A percentile compares a stretch with the other conserved stretches of the same genome.
phyloP scores from a whole-genome alignment of 1,139 yeast genomes.

The Debaryomyces udenii region DNA sequence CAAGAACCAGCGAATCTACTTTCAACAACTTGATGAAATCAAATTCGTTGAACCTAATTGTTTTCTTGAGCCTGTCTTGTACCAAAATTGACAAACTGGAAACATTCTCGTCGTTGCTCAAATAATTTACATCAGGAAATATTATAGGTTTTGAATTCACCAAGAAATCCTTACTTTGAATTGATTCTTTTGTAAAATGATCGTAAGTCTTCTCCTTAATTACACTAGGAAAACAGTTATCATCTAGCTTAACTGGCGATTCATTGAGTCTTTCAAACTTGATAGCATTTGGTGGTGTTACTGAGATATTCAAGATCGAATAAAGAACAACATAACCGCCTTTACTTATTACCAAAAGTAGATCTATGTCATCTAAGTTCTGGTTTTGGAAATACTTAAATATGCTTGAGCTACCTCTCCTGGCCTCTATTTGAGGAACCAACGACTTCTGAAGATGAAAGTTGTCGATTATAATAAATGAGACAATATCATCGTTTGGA shows the following conservation, averaged over 20 bases:
- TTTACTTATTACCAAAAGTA: constrained; percentile 55
- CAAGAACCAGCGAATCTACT: constrained; percentile 14
- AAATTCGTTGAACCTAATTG: constrained; percentile 33
- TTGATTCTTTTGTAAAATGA: constrained; percentile 6
- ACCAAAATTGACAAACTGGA: constrained; percentile 30
- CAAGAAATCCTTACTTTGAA: constrained; percentile 9
- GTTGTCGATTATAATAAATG: constrained; percentile 60
- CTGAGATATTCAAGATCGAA: constrained; percentile 55
- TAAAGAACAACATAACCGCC: constrained; percentile 49
- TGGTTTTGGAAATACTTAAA: constrained; percentile 16
- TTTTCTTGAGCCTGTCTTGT: constrained; percentile 44
- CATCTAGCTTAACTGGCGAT: constrained; percentile 13
- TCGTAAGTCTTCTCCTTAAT: constrained; percentile 1
- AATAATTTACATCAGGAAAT: constrained; percentile 25
- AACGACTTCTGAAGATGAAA: constrained; percentile 36
- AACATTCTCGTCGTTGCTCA: constrained; percentile 15
- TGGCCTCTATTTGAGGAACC: constrained; percentile 11
- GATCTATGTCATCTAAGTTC: constrained; percentile 40
- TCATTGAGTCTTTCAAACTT: constrained; percentile 24
- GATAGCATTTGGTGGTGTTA: constrained; percentile 48
- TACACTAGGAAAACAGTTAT: constrained; percentile 20
- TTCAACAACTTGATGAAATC: constrained; percentile 18
- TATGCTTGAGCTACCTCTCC: constrained; percentile 11
- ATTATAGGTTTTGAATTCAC: constrained; percentile 27
- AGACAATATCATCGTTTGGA: constrained; percentile 26